Evolutionary conservation across 2,329 filamentous ascomycete species (phyloP).

Genomic region (Fusarium praegraminearum): DNA sequence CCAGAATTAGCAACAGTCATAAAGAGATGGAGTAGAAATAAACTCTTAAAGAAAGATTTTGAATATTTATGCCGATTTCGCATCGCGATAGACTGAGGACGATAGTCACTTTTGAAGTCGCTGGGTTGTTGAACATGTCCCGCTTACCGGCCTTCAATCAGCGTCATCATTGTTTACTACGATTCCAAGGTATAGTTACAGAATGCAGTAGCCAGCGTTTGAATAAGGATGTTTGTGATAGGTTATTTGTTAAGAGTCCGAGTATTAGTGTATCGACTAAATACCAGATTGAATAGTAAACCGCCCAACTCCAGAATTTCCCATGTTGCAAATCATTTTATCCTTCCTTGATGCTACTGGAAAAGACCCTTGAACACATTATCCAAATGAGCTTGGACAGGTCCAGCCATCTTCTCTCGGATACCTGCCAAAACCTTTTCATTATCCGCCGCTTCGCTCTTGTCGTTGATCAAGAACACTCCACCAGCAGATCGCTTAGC

Average conservation of each 20-base stretch:
- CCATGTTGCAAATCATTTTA: neutral
- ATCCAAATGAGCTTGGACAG: conserved; percentile 16
- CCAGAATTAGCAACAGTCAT: neutral
- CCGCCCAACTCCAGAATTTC: neutral
- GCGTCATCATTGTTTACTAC: neutral
- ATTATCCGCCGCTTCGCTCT: conserved; percentile 32
- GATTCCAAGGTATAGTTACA: no score
- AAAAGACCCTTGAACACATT: conserved; percentile 7
- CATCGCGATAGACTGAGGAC: neutral
- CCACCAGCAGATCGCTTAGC: conserved; percentile 9
- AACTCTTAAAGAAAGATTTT: no score
- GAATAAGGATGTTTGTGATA: neutral
- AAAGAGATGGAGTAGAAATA: neutral
- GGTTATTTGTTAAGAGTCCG: neutral
- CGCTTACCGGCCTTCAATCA: neutral
- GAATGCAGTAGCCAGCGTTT: neutral
- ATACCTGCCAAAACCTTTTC: conserved; percentile 29
- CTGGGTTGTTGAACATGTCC: neutral
- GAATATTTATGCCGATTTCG: neutral
- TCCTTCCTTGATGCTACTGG: neutral
- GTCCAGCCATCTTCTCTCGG: neutral
- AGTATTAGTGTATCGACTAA: neutral
- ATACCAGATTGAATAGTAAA: neutral
- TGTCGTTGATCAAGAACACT: conserved; percentile 28
- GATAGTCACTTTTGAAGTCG: neutral